phyloP scores from a whole-genome alignment of 1,284 basidiomycete species.

The Ceratobasidium sp. region DNA sequence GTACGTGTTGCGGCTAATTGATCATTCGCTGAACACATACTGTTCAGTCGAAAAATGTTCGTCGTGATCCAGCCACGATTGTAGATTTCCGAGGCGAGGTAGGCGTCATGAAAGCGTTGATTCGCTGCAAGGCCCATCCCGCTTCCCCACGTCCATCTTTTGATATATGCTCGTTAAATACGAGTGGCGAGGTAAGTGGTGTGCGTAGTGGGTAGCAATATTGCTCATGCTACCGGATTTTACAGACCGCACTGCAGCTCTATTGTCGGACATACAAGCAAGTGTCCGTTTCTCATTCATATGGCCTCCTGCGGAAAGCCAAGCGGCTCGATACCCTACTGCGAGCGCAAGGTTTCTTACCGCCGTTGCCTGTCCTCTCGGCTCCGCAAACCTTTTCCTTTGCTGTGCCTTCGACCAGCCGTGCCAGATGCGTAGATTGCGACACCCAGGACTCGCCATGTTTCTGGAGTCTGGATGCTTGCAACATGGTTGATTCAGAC shows the following conservation, averaged over 20 bases:
- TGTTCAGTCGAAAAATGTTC: constrained; percentile 72
- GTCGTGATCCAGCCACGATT: constrained; percentile 67
- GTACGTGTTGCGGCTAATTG: constrained; percentile 46
- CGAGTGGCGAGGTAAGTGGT: constrained; percentile 70
- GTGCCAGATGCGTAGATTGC: constrained; percentile 49
- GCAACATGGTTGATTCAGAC: constrained; percentile 21
- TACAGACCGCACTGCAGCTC: constrained; percentile 82
- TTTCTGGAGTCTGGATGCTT: constrained; percentile 45
- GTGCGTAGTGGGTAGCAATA: background rate
- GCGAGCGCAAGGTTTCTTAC: constrained; percentile 37
- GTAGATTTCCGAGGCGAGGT: constrained; percentile 86
- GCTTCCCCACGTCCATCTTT: constrained; percentile 69
- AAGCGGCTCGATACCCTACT: constrained; percentile 76
- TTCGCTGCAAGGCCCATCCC: constrained; percentile 85
- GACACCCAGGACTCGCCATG: constrained; percentile 53
- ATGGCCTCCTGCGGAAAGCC: constrained; percentile 85
- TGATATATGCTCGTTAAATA: constrained; percentile 84
- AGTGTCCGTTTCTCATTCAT: constrained; percentile 69
- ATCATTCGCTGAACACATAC: constrained; percentile 14
- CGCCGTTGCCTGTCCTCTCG: background rate
- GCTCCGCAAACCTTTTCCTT: background rate
- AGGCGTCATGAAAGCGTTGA: constrained; percentile 80
- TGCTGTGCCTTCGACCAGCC: background rate
- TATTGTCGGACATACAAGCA: constrained; percentile 86
- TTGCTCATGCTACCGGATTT: constrained; percentile 12